A percentile compares a stretch with the other conserved stretches of the same genome.
Conservation (phyloP, 2,329 filamentous ascomycete species). For the Trichoderma sp. region DNA sequence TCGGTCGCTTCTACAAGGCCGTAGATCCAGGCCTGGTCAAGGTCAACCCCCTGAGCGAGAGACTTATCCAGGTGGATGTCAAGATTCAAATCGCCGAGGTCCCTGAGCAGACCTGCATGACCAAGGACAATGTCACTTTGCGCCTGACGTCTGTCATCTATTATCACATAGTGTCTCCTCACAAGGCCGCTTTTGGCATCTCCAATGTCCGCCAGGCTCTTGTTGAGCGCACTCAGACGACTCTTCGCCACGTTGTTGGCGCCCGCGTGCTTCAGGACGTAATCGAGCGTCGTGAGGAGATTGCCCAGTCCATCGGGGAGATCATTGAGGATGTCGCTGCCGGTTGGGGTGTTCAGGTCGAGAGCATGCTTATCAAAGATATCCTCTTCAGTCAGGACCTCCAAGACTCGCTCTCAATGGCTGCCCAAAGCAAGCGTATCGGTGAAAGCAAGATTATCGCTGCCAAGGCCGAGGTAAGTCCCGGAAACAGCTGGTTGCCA, state of each 20-base stretch:
- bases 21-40: constrained; percentile 97
- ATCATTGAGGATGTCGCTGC: constrained; percentile 95
- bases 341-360: constrained; percentile 94
- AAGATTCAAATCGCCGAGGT: constrained; percentile 99
- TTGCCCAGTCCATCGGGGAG: constrained; percentile 91
- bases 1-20: constrained; percentile 90
- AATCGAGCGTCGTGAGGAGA: constrained; percentile 96
- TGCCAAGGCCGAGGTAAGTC: constrained; percentile 75
- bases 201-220: constrained; percentile 94
- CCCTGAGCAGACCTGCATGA: constrained; percentile 97
- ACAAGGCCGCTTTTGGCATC: constrained; percentile 97
- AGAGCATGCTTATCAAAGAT: constrained; percentile 99
- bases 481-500: not conserved
- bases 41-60: constrained; percentile 93
- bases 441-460: constrained; percentile 98
- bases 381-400: constrained; percentile 96
- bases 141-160: constrained; percentile 97
- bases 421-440: constrained; percentile 96
- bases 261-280: constrained; percentile 96
- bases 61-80: constrained; percentile 89
- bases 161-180: constrained; percentile 93
- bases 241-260: constrained; percentile 92
- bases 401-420: constrained; percentile 96
- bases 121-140: constrained; percentile 97
- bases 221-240: constrained; percentile 96